phyloP scores from a whole-genome alignment of 805 yeast genomes.

The Wickerhamomyces canadensis region DNA sequence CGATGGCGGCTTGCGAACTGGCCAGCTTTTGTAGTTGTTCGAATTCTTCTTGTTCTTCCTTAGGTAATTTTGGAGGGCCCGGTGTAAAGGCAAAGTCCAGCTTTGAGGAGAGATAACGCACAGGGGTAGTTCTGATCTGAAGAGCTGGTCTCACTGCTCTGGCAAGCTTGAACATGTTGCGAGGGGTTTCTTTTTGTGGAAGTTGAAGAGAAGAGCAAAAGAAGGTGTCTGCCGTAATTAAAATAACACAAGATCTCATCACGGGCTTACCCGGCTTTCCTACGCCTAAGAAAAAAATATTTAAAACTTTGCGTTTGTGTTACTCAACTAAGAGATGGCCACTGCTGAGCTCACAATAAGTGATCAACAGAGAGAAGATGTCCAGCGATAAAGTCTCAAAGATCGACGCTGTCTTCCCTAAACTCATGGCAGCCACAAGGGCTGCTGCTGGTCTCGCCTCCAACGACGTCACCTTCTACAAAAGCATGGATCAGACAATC shows the following conservation, averaged over 20 bases:
- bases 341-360: no score
- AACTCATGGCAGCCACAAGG: constrained; percentile 53
- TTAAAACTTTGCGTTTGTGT: no score
- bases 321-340: no score
- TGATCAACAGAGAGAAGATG: not conserved
- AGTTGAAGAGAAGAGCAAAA: no score
- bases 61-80: constrained; percentile 68
- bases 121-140: not conserved
- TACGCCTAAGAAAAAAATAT: no score
- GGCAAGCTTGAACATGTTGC: no score
- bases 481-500: constrained; percentile 50
- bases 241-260: no score
- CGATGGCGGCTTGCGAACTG: constrained; percentile 69
- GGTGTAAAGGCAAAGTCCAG: constrained; percentile 20
- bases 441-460: constrained; percentile 66
- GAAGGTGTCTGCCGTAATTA: no score
- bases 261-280: no score
- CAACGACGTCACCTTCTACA: constrained; percentile 75
- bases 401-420: constrained; percentile 28
- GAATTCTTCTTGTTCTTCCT: constrained; percentile 85
- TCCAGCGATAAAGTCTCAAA: not conserved
- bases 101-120: constrained; percentile 18
- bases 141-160: not conserved
- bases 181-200: no score
- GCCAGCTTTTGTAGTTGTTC: constrained; percentile 82